Evolutionary conservation across 345 rosid genomes (phyloP), one percentile per base, ranked within the genome.

Genomic region (Hibiscus tridactylites): DNA sequence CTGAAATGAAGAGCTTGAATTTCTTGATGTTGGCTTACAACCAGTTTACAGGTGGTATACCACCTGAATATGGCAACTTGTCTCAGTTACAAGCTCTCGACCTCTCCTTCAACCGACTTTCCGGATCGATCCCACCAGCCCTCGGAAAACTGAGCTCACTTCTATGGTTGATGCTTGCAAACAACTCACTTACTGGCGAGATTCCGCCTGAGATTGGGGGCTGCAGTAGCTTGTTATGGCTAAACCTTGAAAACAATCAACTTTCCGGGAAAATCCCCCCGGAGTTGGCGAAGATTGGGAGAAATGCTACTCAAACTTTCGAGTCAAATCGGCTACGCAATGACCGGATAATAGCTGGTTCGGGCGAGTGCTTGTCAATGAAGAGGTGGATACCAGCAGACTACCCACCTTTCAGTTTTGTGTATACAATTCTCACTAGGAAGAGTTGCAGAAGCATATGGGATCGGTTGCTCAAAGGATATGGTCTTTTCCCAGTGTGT

Each of bases 311-410:
- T 4, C 71, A 82, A 10, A 86, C 96, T 9, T 91, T 94, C 28
- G 76, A 80, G 72, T 78, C 73, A 5, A 94, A 94, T 66, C 81
- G 71, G 71, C 73, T 2, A 65, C 67, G 68, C 29, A 57, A 10
- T 1, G 85, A 77, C 24, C 16, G 79, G 11, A 60, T 82, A 29
- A 75, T 76, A 29, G 83, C 90, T 26, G 90, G 95, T 42, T 86
- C 95, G 0, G 86, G 96, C 1, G 98, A 90, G 82, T 91, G 98
- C 78, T 79, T 80, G 71, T 71, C 85, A 5, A 91, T 94, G 96
- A 84, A 0, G 81, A 88, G 98, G 78, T 94, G 98, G 98, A 91
- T 94, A 75, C 97, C 97, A 29, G 97, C 93, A 24, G 91, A 91
- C 74, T 91, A 90, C 70, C 91, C 90, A 21, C 98, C 98, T 19